Evolutionary conservation across 164 flowering plant genomes (phyloP).

Genomic region (Stephania yunnanensis): DNA sequence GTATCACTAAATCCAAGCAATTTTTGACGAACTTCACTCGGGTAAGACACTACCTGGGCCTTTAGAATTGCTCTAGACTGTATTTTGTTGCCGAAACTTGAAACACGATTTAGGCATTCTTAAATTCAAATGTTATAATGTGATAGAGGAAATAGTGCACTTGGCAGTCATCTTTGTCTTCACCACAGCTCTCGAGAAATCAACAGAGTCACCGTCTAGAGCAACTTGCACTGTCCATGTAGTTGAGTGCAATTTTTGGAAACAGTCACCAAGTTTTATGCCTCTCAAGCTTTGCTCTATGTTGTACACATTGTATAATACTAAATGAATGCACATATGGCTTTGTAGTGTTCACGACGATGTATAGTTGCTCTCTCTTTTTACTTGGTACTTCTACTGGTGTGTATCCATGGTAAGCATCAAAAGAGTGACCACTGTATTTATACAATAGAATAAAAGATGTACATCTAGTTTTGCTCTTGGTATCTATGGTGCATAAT

Average conservation of each 20-base stretch:
- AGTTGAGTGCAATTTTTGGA: neutral
- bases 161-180: neutral
- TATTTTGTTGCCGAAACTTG: neutral
- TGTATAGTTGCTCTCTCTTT: neutral
- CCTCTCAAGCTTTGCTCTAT: neutral
- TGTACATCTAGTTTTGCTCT: neutral
- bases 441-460: neutral
- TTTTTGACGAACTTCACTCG: slow-evolving; percentile 13
- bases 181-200: neutral
- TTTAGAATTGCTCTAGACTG: neutral
- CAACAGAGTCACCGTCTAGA: neutral
- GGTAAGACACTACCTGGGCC: slow-evolving; percentile 5
- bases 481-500: neutral
- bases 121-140: neutral
- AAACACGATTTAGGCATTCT: neutral
- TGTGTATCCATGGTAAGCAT: neutral
- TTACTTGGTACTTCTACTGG: too few species aligned
- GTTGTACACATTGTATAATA: neutral
- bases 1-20: slow-evolving; percentile 11
- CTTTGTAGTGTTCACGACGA: neutral
- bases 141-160: neutral
- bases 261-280: neutral
- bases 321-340: neutral
- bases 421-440: neutral
- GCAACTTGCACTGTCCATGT: neutral